Percentiles rank a stretch among this genome's conserved stretches.
Evolutionary conservation across 2,329 filamentous ascomycete genomes (phyloP).

Genomic region (Dactylellina drechsleri): DNA sequence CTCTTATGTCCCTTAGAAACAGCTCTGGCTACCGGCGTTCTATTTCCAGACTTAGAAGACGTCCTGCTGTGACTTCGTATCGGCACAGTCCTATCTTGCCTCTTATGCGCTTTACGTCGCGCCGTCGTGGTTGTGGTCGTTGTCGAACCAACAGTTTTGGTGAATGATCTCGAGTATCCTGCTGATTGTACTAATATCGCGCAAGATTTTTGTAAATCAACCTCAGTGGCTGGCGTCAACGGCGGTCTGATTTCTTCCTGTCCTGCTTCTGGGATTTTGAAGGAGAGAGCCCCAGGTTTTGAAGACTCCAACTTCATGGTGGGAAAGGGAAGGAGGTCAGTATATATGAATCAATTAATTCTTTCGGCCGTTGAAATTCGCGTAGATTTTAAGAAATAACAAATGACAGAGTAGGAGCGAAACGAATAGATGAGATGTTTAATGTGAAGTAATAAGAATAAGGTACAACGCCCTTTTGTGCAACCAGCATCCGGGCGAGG

Average conservation of each 20-base stretch:
- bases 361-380: background rate
- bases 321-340: background rate
- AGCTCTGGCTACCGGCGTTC: slow-evolving; percentile 36
- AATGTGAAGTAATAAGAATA: no score
- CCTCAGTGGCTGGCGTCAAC: slow-evolving; percentile 48
- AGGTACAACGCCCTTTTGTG: no score
- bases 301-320: slow-evolving; percentile 47
- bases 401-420: background rate
- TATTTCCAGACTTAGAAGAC: slow-evolving; percentile 27
- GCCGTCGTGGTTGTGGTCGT: background rate
- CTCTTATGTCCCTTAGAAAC: slow-evolving; percentile 33
- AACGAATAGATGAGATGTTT: background rate
- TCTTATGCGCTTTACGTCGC: slow-evolving; percentile 15
- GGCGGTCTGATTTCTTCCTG: slow-evolving; percentile 43
- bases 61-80: slow-evolving; percentile 21
- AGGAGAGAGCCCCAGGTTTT: slow-evolving; percentile 42
- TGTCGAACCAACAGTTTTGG: slow-evolving; percentile 8
- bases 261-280: slow-evolving; percentile 35
- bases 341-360: slow-evolving; percentile 13
- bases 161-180: slow-evolving; percentile 34
- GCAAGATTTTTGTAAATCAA: slow-evolving; percentile 50
- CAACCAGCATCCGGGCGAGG: no score
- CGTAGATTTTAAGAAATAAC: background rate
- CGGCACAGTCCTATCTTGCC: slow-evolving; percentile 17
- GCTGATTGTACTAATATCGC: slow-evolving; percentile 50